These are phyloP conservation scores for Talaromyces sp. DNA, from an alignment of 2,329 filamentous ascomycete genomes.

Conservation along the genomic window DNA sequence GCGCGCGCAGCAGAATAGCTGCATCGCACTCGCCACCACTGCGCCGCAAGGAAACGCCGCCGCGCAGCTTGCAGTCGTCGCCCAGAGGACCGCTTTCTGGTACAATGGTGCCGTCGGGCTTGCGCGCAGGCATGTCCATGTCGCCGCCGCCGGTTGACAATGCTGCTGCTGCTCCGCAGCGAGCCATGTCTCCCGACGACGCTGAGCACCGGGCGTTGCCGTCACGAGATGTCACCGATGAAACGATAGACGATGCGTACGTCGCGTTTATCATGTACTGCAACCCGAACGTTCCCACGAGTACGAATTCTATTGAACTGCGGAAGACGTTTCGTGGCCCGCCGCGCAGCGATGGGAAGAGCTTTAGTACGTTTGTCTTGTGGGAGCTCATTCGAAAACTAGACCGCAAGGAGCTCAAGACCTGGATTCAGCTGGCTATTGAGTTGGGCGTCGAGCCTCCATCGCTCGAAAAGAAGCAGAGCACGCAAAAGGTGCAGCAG, in stretches of 20 bases:
- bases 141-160: conserved; percentile 27
- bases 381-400: conserved; percentile 75
- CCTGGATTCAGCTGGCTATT: conserved; percentile 83
- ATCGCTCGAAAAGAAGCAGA: conserved; percentile 75
- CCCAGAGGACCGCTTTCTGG: conserved; percentile 28
- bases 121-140: conserved; percentile 34
- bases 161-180: conserved; percentile 17
- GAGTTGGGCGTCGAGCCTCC: conserved; percentile 85
- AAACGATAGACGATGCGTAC: conserved; percentile 75
- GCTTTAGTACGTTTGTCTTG: conserved; percentile 71
- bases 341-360: conserved; percentile 82
- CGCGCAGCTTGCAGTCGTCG: conserved; percentile 33
- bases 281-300: conserved; percentile 72
- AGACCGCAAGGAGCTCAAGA: conserved; percentile 79
- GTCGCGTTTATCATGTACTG: conserved; percentile 83
- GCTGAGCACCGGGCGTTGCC: conserved; percentile 56
- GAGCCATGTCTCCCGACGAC: conserved; percentile 23
- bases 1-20: conserved; percentile 27
- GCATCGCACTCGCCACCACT: conserved; percentile 31
- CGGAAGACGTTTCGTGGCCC: conserved; percentile 72
- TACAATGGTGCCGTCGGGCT: conserved; percentile 20
- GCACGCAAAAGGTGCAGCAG: conserved; percentile 88
- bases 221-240: conserved; percentile 60
- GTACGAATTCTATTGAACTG: conserved; percentile 65
- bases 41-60: conserved; percentile 31